These are phyloP conservation scores for Claviceps humidiphila DNA, from an alignment of 2,329 filamentous ascomycete species.

Conservation along the genomic window DNA sequence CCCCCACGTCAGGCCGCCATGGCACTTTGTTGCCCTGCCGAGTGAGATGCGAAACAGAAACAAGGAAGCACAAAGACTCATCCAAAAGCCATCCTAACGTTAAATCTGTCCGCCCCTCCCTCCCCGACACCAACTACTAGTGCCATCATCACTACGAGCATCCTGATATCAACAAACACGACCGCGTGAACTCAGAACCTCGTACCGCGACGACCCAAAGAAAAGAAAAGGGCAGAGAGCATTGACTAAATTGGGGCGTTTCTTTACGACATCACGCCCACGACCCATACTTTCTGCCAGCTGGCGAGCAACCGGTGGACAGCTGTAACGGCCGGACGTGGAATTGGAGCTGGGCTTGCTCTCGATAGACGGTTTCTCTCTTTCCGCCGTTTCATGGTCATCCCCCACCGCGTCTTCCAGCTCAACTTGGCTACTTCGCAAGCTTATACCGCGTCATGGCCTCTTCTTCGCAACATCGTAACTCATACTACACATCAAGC, in stretches of 20 bases:
- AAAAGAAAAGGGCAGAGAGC: not conserved
- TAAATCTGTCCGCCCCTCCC: not conserved
- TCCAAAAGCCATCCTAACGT: not conserved
- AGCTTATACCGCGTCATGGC: conserved; percentile 27
- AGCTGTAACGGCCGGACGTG: not conserved
- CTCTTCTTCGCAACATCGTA: conserved; percentile 36
- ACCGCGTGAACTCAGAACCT: not conserved
- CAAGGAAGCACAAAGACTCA: conserved; percentile 1
- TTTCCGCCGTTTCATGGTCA: not conserved
- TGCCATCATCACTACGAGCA: not conserved
- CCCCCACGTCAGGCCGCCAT: conserved; percentile 5
- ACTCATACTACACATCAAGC: conserved; percentile 35
- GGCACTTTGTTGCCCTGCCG: conserved; percentile 7
- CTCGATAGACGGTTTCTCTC: not conserved
- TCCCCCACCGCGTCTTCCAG: not conserved
- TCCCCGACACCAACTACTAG: not conserved
- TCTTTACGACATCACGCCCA: conserved; percentile 2
- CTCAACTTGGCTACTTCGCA: not conserved
- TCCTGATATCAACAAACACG: conserved; percentile 1
- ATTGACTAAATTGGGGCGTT: not conserved
- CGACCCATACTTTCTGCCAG: not conserved
- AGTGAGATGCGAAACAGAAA: not conserved
- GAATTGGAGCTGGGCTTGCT: conserved; percentile 1
- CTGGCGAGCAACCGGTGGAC: conserved; percentile 1
- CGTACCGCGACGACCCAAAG: not conserved